phyloP scores from a whole-genome alignment of 2,329 filamentous ascomycete species.

The Fusarium humuli region DNA sequence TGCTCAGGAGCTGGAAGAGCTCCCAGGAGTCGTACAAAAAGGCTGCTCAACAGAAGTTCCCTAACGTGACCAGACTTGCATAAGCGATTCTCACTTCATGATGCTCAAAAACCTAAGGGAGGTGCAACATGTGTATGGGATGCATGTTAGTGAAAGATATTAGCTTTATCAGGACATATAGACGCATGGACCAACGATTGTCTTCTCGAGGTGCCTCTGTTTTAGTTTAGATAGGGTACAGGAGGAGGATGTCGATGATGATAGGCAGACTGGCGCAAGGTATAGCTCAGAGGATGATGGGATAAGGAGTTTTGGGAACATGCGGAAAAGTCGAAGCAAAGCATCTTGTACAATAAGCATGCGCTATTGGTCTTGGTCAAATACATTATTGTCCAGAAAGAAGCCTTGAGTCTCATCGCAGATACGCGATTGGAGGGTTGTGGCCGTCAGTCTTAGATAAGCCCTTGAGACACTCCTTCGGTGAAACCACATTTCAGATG shows the following conservation, averaged over 20 bases:
- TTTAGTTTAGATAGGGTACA: slow-evolving; percentile 9
- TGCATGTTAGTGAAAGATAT: slow-evolving; percentile 3
- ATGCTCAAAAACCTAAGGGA: slow-evolving; percentile 11
- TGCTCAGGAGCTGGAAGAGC: slow-evolving; percentile 63
- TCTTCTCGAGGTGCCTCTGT: slow-evolving; percentile 11
- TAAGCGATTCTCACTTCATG: slow-evolving; percentile 36
- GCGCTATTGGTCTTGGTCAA: slow-evolving; percentile 23
- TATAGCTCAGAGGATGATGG: slow-evolving; percentile 20
- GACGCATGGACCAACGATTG: slow-evolving; percentile 24
- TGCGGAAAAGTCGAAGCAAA: slow-evolving; percentile 42
- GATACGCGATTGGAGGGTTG: neutral
- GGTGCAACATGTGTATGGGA: slow-evolving; percentile 5
- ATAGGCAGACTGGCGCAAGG: slow-evolving; percentile 40
- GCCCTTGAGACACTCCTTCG: neutral
- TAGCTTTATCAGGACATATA: slow-evolving; percentile 15
- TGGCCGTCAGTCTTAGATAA: slow-evolving; percentile 17
- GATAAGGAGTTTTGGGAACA: slow-evolving; percentile 45
- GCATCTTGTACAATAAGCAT: slow-evolving; percentile 43
- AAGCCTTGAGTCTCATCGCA: neutral
- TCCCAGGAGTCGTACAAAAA: slow-evolving; percentile 61
- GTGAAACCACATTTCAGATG: neutral
- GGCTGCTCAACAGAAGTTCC: slow-evolving; percentile 63
- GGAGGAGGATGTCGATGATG: slow-evolving; percentile 25
- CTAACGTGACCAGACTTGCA: slow-evolving; percentile 60
- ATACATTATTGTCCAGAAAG: slow-evolving; percentile 5